These are phyloP conservation scores for Candida pseudoviswanathii DNA, from an alignment of 1,139 yeast genomes.

Conservation along the genomic window DNA sequence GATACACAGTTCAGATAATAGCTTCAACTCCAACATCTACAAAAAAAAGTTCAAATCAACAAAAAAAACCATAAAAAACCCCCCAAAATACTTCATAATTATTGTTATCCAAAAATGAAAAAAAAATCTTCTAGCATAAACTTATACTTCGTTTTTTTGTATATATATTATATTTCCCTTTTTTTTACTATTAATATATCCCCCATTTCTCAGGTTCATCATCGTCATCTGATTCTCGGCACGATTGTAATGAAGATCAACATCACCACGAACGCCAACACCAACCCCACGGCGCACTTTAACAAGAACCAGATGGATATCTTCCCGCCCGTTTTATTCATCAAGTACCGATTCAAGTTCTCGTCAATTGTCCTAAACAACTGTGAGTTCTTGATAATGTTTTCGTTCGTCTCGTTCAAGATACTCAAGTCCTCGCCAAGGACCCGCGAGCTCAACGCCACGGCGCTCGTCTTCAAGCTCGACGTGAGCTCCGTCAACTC, in stretches of 20 bases:
- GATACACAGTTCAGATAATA: too few species aligned
- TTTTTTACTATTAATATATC: background rate
- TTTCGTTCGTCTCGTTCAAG: conserved; percentile 41
- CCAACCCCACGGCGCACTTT: conserved; percentile 28
- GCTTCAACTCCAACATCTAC: background rate
- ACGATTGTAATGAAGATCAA: conserved; percentile 28
- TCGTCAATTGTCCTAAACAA: conserved; percentile 41
- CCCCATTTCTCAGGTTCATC: background rate
- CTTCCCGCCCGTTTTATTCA: conserved; percentile 42
- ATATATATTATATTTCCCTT: background rate
- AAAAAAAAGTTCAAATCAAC: background rate
- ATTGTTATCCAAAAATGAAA: background rate
- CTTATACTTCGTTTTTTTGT: conserved; percentile 1
- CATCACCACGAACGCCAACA: conserved; percentile 31
- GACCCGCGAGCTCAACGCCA: conserved; percentile 33
- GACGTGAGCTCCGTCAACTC: conserved; percentile 43
- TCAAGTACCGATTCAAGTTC: conserved; percentile 38
- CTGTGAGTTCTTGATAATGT: conserved; percentile 36
- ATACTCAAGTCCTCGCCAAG: conserved; percentile 39
- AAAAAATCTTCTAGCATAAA: background rate
- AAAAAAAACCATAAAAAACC: background rate
- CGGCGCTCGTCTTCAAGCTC: conserved; percentile 39
- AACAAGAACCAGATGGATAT: conserved; percentile 38
- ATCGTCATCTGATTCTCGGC: conserved; percentile 24
- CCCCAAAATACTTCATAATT: background rate